Evolutionary conservation across 2,329 filamentous ascomycete species (phyloP), one percentile per base, ranked within the genome.

Genomic region (Ilyonectria mors-panacis): DNA sequence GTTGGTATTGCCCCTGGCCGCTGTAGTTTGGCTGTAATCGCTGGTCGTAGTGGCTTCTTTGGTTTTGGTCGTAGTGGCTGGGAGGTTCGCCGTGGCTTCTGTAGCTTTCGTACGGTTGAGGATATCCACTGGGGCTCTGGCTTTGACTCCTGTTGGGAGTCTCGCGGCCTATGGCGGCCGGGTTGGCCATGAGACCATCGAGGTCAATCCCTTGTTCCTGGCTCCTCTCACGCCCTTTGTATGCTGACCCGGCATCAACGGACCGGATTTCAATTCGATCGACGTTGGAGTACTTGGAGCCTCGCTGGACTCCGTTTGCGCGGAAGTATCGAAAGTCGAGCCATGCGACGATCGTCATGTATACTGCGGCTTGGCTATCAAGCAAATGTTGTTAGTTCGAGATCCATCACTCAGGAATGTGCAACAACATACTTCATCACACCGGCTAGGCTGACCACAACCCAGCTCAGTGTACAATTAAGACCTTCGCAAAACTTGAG

Each of bases 401-500:
- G 15, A 4, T 6, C 6, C 7, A 47, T 19, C 13, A 8, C 10
- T 6, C 2, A 15, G 10, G 17, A 13, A 19, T 5, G 15, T 50
- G 15, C 30, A 28, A 17, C 17, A 17, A 47, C 50, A 12, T 42
- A 68, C 55, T 37, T 30, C 23, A 44, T 61, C 0, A 50, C 1
- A 15, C 59, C 50, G 12, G 33, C 37, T 26, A 70, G 56, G 19
- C 39, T 47, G 13, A 63, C 39, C 7, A 70, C 60, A 12, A 64
- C 42, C 68, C 68, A 70, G 8, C 59, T 59, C 6, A 69, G 57
- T 13, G 50, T 48, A 6, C 68, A 70, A 28, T 53, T 69, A 17
- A 56, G 45, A 2, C 62, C 68, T 4, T 21, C 28, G 15, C 68
- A 70, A 26, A 57, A 59, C 26, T 44, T 37, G 17, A 45, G 44